Base-by-base conservation (phyloP, 331 rosid genomes). In the Acacia pycnantha region DNA sequence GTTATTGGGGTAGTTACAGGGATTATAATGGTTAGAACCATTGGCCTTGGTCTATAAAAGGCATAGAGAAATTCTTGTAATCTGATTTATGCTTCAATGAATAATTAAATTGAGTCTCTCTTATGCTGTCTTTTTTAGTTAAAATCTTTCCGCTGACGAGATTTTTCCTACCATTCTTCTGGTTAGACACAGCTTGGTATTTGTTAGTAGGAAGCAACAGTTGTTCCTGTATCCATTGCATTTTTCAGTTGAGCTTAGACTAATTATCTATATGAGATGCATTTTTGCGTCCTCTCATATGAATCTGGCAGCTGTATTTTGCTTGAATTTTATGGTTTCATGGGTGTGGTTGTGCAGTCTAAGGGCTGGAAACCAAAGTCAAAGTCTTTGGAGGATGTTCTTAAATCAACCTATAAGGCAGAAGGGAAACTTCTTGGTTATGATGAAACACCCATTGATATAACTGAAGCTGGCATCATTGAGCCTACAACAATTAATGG, bases 381-480 rank as follows among this genome's bases (percentile, higher is more conserved):
- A 37, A 95, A 85, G 44, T 41, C 97, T 72, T 89, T 93, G 88
- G 97, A 93, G 86, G 90, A 93, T 72, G 88, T 90, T 79, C 79
- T 96, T 66, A 85, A 88, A 80, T 83, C 97, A 78, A 88, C 90
- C 86, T 9, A 12, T 58, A 91, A 84, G 91, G 80, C 29, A 87
- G 90, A 90, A 84, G 91, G 97, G 22, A 84, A 87, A 83, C 92
- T 96, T 73, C 88, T 96, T 44, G 99, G 98, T 82, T 96, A 86
- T 84, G 86, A 96, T 80, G 99, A 95, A 86, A 81, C 80, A 26
- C 97, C 97, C 48, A 58, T 86, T 43, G 89, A 84, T 87, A 88
- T 83, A 27, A 78, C 77, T 6, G 82, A 81, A 67, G 77, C 79
- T 31, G 76, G 65, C 75, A 48, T 24, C 41, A 50, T 40, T 13